These are phyloP conservation scores for Rosa lucieae DNA, from an alignment of 306 rosid species.

Conservation along the genomic window DNA sequence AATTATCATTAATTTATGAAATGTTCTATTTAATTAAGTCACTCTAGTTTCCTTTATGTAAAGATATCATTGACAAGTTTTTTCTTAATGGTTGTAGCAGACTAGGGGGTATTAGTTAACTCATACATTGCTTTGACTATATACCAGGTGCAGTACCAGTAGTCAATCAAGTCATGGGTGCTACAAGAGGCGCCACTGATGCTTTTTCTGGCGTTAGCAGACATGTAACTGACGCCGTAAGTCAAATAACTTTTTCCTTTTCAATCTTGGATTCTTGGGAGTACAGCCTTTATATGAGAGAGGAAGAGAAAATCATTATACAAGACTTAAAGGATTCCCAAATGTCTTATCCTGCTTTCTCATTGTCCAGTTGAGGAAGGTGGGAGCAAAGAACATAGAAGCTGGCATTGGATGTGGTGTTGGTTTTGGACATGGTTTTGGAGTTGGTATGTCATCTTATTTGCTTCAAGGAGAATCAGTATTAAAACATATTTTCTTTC, in stretches of 20 bases:
- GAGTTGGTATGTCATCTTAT: constrained; percentile 65
- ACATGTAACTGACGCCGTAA: constrained; percentile 75
- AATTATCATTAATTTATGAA: background rate
- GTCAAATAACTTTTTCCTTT: constrained; percentile 22
- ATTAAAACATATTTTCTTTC: background rate
- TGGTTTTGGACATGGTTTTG: constrained; percentile 98
- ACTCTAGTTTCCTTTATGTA: background rate
- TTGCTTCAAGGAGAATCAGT: background rate
- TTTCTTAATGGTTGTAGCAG: background rate
- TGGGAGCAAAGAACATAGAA: constrained; percentile 84
- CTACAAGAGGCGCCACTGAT: constrained; percentile 93
- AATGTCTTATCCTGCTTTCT: constrained; percentile 7
- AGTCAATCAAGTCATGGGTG: constrained; percentile 88
- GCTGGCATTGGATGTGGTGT: constrained; percentile 93
- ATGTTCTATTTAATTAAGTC: background rate
- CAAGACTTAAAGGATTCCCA: background rate
- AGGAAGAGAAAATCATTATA: background rate
- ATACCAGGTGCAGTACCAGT: constrained; percentile 76
- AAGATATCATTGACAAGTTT: background rate
- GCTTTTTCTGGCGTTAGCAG: constrained; percentile 88
- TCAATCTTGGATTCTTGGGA: background rate
- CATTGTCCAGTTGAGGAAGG: constrained; percentile 63
- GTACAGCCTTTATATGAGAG: background rate
- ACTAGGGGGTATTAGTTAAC: constrained; percentile 6
- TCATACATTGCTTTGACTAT: constrained; percentile 11